phyloP scores from a whole-genome alignment of 495 filamentous ascomycete species.

The Trichodelitschia bisporula region DNA sequence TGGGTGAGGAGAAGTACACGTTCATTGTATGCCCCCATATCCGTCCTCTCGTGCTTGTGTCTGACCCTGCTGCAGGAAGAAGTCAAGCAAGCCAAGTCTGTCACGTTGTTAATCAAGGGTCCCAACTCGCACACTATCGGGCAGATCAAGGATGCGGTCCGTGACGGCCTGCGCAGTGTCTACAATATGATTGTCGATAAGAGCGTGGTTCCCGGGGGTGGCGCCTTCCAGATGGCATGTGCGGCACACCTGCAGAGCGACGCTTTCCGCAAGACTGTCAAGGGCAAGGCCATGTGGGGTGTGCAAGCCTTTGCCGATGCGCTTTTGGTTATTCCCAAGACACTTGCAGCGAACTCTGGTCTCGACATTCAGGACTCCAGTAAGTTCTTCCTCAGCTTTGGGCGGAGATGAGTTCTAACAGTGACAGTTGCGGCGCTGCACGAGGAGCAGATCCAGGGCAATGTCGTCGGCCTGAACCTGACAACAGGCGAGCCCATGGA shows the following conservation, averaged over 20 bases:
- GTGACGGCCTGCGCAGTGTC: constrained; percentile 79
- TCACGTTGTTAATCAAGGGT: constrained; percentile 95
- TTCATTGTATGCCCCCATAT: constrained; percentile 32
- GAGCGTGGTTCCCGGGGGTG: constrained; percentile 82
- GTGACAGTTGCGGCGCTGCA: constrained; percentile 49
- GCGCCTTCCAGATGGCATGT: constrained; percentile 89
- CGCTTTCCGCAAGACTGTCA: constrained; percentile 60
- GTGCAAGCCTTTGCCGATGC: constrained; percentile 89
- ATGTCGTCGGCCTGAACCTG: constrained; percentile 68
- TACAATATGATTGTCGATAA: constrained; percentile 98
- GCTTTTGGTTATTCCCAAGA: constrained; percentile 85
- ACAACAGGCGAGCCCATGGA: constrained; percentile 82
- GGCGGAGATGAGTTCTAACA: neutral
- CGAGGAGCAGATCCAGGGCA: constrained; percentile 65
- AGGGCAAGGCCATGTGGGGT: constrained; percentile 92
- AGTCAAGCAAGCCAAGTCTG: constrained; percentile 94
- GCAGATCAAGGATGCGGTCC: constrained; percentile 91
- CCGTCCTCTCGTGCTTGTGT: neutral
- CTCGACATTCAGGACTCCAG: constrained; percentile 86
- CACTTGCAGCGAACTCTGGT: constrained; percentile 81
- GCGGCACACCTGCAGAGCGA: constrained; percentile 72
- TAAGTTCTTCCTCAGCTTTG: constrained; percentile 20
- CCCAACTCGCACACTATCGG: constrained; percentile 90
- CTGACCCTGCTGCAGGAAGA: constrained; percentile 37
- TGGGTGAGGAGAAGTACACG: constrained; percentile 97